Base-by-base conservation (phyloP, 2,329 filamentous ascomycete species). In the Botrytis cinerea region DNA sequence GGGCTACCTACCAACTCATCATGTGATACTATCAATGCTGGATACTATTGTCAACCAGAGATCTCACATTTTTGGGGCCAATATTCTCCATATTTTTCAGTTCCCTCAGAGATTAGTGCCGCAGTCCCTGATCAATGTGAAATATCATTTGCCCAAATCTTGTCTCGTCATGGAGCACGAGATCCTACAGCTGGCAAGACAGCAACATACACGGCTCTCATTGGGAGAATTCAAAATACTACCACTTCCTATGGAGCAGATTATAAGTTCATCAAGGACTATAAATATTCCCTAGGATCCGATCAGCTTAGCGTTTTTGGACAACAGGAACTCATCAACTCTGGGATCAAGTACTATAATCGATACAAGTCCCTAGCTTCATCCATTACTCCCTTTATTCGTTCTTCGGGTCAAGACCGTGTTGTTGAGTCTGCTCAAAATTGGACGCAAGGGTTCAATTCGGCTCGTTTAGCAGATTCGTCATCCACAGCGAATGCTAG, bases 101-200 rank as follows among this genome's bases (percentile, higher is more conserved):
- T 95, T 0, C 87, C 90, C 10, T 94, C 92, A 1, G 84, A 88
- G 4, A 88, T 93, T 69, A 84, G 89, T 86, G 10, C 84, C 85
- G 12, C 83, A 14, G 62, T 92, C 0, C 94, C 94, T 0, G 77
- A 84, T 0, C 85, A 85, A n/a, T 98, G 95, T 83, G 84, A 87
- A 20, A 84, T 95, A 77, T 95, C 91, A 4, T 95, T 97, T 82
- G 95, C 88, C 1, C 92, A 95, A 79, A 85, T 95, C 38, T 87
- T 98, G 66, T 94, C 93, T 35, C 90, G 95, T 3, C 95, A 98
- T 81, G 95, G 94, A 66, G 93, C 93, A 54, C 89, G 95, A 70
- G 92, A 93, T 80, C 95, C 95, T 1, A 97, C 94, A 0, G 79
- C 83, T 18, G 84, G 84, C 76, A 97, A 95, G 84, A 88, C 90